A percentile compares a stretch with the other conserved stretches of the same genome.
These are phyloP conservation scores for Trichoderma sp. DNA, from an alignment of 2,329 filamentous ascomycete genomes.

Conservation along the genomic window DNA sequence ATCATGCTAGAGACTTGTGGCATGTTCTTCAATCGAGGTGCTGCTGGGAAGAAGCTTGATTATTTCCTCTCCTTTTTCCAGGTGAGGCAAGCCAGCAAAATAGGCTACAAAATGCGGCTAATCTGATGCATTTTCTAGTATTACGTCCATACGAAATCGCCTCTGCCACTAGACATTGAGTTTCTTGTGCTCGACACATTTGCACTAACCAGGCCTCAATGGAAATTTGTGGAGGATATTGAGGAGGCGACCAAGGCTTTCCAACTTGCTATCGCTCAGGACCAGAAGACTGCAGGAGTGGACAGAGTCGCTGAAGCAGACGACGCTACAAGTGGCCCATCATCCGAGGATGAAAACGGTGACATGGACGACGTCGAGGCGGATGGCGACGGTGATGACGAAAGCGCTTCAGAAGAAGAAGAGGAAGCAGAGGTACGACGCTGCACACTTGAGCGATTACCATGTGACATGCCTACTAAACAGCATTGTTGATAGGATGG, in stretches of 20 bases:
- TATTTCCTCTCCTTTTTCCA: conserved; percentile 97
- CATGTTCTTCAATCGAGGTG: conserved; percentile 90
- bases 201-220: conserved; percentile 79
- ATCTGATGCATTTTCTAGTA: conserved; percentile 52
- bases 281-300: conserved; percentile 74
- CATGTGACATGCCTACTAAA: conserved; percentile 46
- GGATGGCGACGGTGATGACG: conserved; percentile 59
- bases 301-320: conserved; percentile 70
- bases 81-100: conserved; percentile 39
- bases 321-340: conserved; percentile 65
- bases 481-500: conserved; percentile 45
- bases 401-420: conserved; percentile 57
- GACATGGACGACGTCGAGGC: conserved; percentile 63
- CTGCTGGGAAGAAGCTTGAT: conserved; percentile 93
- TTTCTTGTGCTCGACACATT: conserved; percentile 95
- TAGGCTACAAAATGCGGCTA: background rate
- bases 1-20: conserved; percentile 93
- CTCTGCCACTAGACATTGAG: conserved; percentile 93
- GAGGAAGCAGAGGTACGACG: conserved; percentile 56
- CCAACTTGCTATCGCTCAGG: conserved; percentile 81
- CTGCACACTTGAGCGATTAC: background rate
- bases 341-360: conserved; percentile 72
- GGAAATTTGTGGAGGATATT: conserved; percentile 78
- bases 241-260: conserved; percentile 83
- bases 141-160: conserved; percentile 87